phyloP scores from a whole-genome alignment of 208 protist genomes.

The Zelonia costaricensis region DNA sequence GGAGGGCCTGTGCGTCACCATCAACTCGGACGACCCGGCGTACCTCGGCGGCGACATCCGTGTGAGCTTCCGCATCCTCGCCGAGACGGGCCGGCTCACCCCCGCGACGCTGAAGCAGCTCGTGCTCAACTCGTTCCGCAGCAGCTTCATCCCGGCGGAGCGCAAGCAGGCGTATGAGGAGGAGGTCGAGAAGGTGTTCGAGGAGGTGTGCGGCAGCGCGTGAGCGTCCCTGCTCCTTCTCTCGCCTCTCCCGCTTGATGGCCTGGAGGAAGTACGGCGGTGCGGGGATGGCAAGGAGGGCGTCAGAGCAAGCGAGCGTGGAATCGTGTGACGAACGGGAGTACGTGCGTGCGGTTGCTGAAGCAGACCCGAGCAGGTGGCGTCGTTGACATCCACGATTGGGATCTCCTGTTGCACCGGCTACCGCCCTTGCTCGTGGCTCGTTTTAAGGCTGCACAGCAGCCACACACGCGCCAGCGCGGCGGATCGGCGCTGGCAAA shows the following conservation, averaged over 20 bases:
- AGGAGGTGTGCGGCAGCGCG: constrained; percentile 16
- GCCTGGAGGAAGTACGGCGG: not conserved
- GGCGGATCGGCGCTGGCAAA: too few species aligned
- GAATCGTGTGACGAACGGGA: too few species aligned
- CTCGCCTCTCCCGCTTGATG: too few species aligned
- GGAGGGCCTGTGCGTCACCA: constrained; percentile 40
- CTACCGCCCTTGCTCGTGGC: too few species aligned
- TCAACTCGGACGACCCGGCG: constrained; percentile 66
- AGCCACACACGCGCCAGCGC: too few species aligned
- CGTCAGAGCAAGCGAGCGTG: too few species aligned
- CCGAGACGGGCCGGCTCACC: constrained; percentile 29
- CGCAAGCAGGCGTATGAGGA: constrained; percentile 32
- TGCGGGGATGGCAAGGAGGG: too few species aligned
- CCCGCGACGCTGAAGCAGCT: constrained; percentile 34
- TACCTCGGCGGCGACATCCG: constrained; percentile 60
- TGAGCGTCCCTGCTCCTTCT: not conserved
- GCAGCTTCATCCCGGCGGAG: constrained; percentile 35
- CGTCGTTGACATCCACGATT: too few species aligned
- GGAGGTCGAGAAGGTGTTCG: constrained; percentile 28
- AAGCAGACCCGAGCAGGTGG: too few species aligned
- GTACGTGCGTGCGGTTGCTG: too few species aligned
- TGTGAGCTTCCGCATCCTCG: constrained; percentile 40
- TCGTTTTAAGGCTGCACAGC: too few species aligned
- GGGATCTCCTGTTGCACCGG: too few species aligned
- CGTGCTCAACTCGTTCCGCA: constrained; percentile 37